Percentiles rank a stretch among this genome's conserved stretches.
These are phyloP conservation scores for Trichoderma afroharzianum DNA, from an alignment of 2,329 filamentous ascomycete genomes.

Conservation along the genomic window DNA sequence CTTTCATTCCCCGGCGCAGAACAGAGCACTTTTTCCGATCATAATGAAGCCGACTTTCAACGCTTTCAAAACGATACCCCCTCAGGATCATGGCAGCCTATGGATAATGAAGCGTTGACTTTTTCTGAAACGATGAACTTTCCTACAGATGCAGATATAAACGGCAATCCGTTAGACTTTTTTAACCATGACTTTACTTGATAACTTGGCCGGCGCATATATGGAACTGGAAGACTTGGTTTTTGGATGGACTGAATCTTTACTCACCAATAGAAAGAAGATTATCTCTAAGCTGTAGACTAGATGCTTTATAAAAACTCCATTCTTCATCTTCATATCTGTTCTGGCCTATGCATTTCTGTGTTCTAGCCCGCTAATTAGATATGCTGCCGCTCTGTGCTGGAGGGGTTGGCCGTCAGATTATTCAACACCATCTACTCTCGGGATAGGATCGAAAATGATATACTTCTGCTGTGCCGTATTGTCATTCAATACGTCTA, in stretches of 20 bases:
- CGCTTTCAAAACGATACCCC: slow-evolving; percentile 30
- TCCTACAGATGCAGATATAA: slow-evolving; percentile 21
- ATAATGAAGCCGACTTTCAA: slow-evolving; percentile 33
- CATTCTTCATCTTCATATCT: neutral
- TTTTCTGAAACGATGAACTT: slow-evolving; percentile 24
- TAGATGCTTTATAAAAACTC: neutral
- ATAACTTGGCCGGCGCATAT: neutral
- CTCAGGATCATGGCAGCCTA: slow-evolving; percentile 30
- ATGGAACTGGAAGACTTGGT: neutral
- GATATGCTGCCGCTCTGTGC: neutral
- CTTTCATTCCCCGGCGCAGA: slow-evolving; percentile 27
- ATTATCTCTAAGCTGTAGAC: neutral
- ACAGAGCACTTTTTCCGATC: slow-evolving; percentile 33
- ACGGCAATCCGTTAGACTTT: slow-evolving; percentile 24
- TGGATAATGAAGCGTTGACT: slow-evolving; percentile 30
- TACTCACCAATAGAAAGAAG: neutral
- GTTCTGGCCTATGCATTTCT: neutral
- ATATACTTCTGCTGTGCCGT: neutral
- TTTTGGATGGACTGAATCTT: neutral
- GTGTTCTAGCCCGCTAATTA: neutral
- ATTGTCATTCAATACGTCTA: neutral
- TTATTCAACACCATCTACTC: neutral
- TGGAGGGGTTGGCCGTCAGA: neutral
- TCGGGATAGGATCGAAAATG: neutral
- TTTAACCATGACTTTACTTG: neutral